Conservation (phyloP, 768 basidiomycete species). For the Agaricus blazei region DNA sequence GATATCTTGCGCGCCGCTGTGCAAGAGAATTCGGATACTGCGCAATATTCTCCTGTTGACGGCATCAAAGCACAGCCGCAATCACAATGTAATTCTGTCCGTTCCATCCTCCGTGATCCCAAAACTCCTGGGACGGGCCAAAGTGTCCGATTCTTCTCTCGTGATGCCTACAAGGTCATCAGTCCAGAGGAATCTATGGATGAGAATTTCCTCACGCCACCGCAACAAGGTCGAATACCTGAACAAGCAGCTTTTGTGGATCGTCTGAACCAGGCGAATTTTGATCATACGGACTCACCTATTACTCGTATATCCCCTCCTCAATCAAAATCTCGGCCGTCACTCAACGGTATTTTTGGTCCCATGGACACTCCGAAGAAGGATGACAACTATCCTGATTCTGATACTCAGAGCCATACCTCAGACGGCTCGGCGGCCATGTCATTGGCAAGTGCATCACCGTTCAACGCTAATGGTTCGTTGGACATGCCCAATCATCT, state of each 20-base stretch:
- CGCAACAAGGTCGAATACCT: constrained; percentile 20
- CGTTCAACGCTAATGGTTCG: constrained; percentile 37
- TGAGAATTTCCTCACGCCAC: constrained; percentile 25
- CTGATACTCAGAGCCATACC: constrained; percentile 5
- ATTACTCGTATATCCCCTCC: constrained; percentile 26
- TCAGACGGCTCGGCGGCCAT: constrained; percentile 25
- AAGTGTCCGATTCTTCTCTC: constrained; percentile 74
- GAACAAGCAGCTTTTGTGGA: constrained; percentile 24
- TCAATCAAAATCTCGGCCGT: constrained; percentile 34
- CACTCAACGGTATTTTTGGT: constrained; percentile 47
- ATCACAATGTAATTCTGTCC: constrained; percentile 42
- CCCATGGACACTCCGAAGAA: constrained; percentile 24
- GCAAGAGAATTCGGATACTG: constrained; percentile 14
- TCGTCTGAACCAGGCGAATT: constrained; percentile 22
- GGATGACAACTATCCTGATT: constrained; percentile 2
- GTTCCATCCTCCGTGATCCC: constrained; percentile 68
- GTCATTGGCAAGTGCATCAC: constrained; percentile 27
- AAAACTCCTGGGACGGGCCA: constrained; percentile 75
- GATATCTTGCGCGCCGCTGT: constrained; percentile 30
- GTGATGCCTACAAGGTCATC: constrained; percentile 60
- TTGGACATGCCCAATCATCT: constrained; percentile 56
- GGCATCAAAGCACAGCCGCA: constrained; percentile 17
- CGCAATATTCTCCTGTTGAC: constrained; percentile 4
- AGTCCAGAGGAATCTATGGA: constrained; percentile 59
- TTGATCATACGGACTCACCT: constrained; percentile 22